Conservation (phyloP, 768 basidiomycete species). For the Russula sp. region DNA sequence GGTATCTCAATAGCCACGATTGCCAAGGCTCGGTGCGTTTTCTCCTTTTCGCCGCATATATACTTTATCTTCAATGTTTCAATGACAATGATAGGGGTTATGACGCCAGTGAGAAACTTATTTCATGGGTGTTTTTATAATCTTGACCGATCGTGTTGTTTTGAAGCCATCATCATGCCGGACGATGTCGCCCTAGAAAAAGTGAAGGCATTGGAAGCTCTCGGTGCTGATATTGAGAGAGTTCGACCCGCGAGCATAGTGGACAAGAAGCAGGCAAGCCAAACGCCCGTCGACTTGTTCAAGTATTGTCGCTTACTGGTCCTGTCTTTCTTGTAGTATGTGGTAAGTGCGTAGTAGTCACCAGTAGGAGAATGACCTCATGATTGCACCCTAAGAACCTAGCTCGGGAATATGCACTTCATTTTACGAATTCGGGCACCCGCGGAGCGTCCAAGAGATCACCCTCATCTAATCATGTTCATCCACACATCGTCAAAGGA, state of each 20-base stretch:
- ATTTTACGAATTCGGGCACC: conserved; percentile 56
- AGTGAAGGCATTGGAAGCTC: conserved; percentile 71
- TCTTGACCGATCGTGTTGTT: conserved; percentile 13
- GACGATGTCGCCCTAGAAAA: conserved; percentile 92
- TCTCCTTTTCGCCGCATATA: background rate
- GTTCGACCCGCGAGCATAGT: conserved; percentile 95
- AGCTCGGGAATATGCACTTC: conserved; percentile 71
- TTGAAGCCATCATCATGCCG: conserved; percentile 81
- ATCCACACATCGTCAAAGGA: conserved; percentile 35
- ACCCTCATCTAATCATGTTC: conserved; percentile 13
- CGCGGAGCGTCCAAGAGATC: conserved; percentile 12
- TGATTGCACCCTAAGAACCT: conserved; percentile 61
- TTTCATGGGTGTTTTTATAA: background rate
- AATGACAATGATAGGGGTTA: conserved; percentile 62
- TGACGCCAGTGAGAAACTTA: conserved; percentile 61
- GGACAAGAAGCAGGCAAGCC: conserved; percentile 83
- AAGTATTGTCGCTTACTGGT: conserved; percentile 4
- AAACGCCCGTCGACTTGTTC: conserved; percentile 33
- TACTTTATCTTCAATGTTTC: background rate
- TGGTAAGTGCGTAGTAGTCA: conserved; percentile 39
- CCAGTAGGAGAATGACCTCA: background rate
- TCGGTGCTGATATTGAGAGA: conserved; percentile 87
- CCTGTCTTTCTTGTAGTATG: conserved; percentile 25
- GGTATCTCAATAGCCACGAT: conserved; percentile 97
- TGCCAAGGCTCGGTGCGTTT: conserved; percentile 71